Base-by-base conservation (phyloP, 2,329 filamentous ascomycete species). In the Colletotrichum lini region DNA sequence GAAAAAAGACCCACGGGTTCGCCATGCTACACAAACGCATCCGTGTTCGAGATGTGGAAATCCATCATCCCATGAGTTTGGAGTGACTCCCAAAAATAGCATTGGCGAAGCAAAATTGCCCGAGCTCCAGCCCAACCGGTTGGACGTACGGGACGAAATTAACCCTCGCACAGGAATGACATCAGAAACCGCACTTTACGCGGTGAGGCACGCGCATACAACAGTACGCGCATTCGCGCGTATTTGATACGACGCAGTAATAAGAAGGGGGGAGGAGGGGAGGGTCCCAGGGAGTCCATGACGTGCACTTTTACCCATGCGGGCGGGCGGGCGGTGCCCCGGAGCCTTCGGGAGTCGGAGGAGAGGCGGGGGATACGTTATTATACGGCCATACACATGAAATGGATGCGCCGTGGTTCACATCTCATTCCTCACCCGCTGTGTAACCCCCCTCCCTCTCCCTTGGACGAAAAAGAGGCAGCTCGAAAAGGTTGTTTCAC, bases 291-390 rank as follows among this genome's bases (percentile, higher is more conserved):
- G 44, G 26, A 65, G 26, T 67, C 65, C 65, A 71, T 71, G 68
- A 71, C 68, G 68, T 68, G 63, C 53, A 21, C 57, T 42, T 53
- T 63, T 62, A 63, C 45, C 64, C 68, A n/a, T n/a, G n/a, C n/a
- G 63, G 54, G 57, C 63, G 58, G 57, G 65, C 58, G 58, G 57
- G 68, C 52, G 63, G 62, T 59, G 64, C 45, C 35, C 47, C 65
- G 52, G 68, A 56, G 38, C 49, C 53, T 40, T 59, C 67, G 49
- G 49, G 16, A 23, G 13, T 59, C 67, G 49, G 49, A 26, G 49
- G 21, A 50, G 49, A 49, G 16, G n/a, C 9, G 45, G 45, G 21
- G 49, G 21, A 50, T 30, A 30, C 30, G 30, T 30, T 30, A 9
- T 30, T 30, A 18, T 53, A 53, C 50, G 8, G 52, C 30, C 30